phyloP scores from a whole-genome alignment of 169 alveolate genomes.

The Babesia bovis region DNA sequence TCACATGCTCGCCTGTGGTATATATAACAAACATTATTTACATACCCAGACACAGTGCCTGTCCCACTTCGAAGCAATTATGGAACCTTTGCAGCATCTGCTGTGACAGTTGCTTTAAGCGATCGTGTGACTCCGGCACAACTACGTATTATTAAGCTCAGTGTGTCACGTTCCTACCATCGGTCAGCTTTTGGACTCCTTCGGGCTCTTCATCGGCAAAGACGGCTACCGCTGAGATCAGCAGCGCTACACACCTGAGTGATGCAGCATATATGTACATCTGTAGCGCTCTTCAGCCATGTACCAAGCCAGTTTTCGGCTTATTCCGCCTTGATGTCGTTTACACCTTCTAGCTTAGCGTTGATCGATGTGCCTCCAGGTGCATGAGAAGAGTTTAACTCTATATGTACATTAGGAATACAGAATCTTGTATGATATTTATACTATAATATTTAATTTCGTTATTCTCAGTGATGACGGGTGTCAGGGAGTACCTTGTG shows the following conservation, averaged over 20 bases:
- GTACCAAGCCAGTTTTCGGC: neutral
- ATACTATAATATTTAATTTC: too few relatives aligned
- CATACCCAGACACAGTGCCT: constrained; percentile 56
- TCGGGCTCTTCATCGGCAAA: neutral
- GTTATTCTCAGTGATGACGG: constrained; percentile 17
- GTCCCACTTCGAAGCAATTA: constrained; percentile 39
- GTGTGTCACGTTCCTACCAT: constrained; percentile 6
- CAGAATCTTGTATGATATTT: too few relatives aligned
- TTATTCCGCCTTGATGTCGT: constrained; percentile 17
- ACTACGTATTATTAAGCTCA: constrained; percentile 4
- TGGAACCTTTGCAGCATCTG: constrained; percentile 18
- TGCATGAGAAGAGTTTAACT: constrained; percentile 1
- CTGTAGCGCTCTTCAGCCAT: neutral
- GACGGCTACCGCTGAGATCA: neutral
- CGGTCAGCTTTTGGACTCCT: neutral
- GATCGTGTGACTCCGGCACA: neutral
- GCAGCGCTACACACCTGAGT: constrained; percentile 4
- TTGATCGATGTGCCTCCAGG: constrained; percentile 34
- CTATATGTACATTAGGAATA: too few relatives aligned
- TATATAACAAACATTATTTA: neutral
- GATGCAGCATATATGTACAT: neutral
- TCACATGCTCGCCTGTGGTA: constrained; percentile 37
- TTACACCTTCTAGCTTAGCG: constrained; percentile 1
- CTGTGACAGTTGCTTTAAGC: constrained; percentile 25
- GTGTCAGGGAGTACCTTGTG: constrained; percentile 26